Evolutionary conservation across 2,329 filamentous ascomycete species (phyloP), one percentile per base, ranked within the genome.

Genomic region (Fusarium azukiicola): DNA sequence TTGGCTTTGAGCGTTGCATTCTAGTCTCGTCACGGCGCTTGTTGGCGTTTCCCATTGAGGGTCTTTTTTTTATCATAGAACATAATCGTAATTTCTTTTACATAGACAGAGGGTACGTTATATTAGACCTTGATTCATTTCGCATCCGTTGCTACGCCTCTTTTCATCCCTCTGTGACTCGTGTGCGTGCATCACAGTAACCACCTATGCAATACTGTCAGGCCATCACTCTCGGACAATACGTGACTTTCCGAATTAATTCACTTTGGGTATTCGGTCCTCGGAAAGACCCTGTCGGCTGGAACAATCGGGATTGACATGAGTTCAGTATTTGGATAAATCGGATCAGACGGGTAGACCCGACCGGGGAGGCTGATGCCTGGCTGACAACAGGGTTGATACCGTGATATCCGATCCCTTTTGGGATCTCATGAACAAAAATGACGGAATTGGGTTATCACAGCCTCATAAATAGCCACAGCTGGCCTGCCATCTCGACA

Each of bases 341-440:
- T 38, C 63, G 63, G 63, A 49, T 66, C 32, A 6, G 44, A 17
- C 63, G 63, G 63, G 32, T 66, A 19, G 63, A 66, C 19, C 5
- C 13, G 6, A 58, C 21, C 17, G 9, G 12, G 2, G 5, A 17
- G 21, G n/a, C 6, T 49, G 8, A n/a, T 36, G 11, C 17, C 27
- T 32, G 27, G 36, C 5, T 17, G 8, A 14, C 36, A 36, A 23
- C 27, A 49, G 2, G 23, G 13, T 66, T 2, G 6, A 47, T 47
- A n/a, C 63, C 63, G 63, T 8, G 10, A 66, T 23, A 49, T 16
- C 63, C 63, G 63, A 27, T 27, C 27, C 27, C 27, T 27, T 27
- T 27, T 27, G 4, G 4, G 27, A 27, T 27, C 27, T 27, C 27
- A 27, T 47, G 61, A 66, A 21, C 6, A 38, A 14, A 47, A 4